Evolutionary conservation across 192 early-diverging fungal species (phyloP).

Genomic region (Cetraspora pellucida): DNA sequence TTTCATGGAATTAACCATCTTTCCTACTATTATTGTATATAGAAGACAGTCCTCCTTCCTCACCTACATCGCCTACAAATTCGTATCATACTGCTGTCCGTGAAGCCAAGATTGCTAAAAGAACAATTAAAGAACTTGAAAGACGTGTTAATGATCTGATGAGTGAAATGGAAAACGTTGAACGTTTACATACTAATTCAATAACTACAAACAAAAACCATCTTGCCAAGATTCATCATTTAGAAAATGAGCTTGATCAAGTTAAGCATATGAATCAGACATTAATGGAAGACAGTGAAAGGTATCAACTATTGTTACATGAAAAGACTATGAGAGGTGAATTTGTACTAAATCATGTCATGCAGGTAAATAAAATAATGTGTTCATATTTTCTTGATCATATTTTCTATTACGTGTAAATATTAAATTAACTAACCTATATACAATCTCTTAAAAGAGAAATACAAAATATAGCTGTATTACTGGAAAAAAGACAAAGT

Average conservation of each 20-base stretch:
- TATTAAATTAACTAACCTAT: too few species aligned
- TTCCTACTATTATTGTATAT: too few species aligned
- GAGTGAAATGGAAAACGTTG: neutral
- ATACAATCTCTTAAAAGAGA: too few species aligned
- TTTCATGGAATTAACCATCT: too few species aligned
- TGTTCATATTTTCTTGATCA: neutral
- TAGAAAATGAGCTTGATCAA: slow-evolving; percentile 52
- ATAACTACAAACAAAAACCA: neutral
- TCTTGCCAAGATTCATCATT: neutral
- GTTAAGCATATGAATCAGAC: slow-evolving; percentile 67
- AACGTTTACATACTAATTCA: neutral
- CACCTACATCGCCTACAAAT: neutral
- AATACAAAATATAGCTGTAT: too few species aligned
- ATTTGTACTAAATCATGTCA: slow-evolving; percentile 61
- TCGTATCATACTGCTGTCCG: neutral
- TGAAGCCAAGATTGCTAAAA: slow-evolving; percentile 17
- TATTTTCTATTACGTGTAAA: too few species aligned
- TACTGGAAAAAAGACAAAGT: too few species aligned
- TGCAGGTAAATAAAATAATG: slow-evolving; percentile 48
- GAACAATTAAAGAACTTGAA: slow-evolving; percentile 23
- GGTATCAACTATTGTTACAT: slow-evolving; percentile 76
- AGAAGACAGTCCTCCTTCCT: too few species aligned
- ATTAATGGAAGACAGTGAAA: slow-evolving; percentile 81
- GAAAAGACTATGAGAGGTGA: slow-evolving; percentile 83
- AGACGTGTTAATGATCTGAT: slow-evolving; percentile 13